Evolutionary conservation across 352 stramenopile species (phyloP).

Genomic region (Phytophthora palmivora): DNA sequence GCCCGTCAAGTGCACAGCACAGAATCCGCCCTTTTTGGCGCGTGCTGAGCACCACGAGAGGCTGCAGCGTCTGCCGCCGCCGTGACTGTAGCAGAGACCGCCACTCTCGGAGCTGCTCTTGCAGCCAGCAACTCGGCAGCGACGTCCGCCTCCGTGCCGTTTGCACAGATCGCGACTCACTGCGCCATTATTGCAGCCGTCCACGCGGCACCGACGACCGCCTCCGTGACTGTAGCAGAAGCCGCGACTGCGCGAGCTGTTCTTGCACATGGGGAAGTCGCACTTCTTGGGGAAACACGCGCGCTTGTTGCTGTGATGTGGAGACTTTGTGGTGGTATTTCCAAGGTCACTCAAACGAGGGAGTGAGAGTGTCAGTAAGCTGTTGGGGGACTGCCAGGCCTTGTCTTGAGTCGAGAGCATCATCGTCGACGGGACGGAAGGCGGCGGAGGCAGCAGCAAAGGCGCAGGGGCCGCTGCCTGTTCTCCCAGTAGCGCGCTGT

Average conservation of each 20-base stretch:
- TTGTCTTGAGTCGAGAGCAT: constrained; percentile 46
- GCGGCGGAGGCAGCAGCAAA: constrained; percentile 16
- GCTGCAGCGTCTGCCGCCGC: constrained; percentile 69
- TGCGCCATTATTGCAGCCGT: constrained; percentile 73
- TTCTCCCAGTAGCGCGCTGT: constrained; percentile 23
- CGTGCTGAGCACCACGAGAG: constrained; percentile 74
- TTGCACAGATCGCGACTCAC: constrained; percentile 87
- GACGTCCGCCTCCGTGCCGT: constrained; percentile 74
- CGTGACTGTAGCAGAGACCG: constrained; percentile 80
- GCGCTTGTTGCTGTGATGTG: constrained; percentile 47
- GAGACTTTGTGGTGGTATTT: neutral
- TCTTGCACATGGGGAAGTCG: constrained; percentile 87
- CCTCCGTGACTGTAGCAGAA: constrained; percentile 86
- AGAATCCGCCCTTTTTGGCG: constrained; percentile 81
- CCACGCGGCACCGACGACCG: constrained; percentile 65
- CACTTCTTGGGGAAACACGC: constrained; percentile 83
- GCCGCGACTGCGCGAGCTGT: constrained; percentile 76
- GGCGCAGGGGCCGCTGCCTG: constrained; percentile 10
- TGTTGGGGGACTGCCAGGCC: constrained; percentile 12
- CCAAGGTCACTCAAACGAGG: constrained; percentile 27
- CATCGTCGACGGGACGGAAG: constrained; percentile 10
- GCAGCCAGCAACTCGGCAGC: constrained; percentile 69
- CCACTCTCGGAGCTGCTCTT: constrained; percentile 81
- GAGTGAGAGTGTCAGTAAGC: constrained; percentile 33
- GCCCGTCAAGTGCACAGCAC: constrained; percentile 58